Base-by-base conservation (phyloP, 1,139 yeast genomes). In the Candida pseudocylindracea region DNA sequence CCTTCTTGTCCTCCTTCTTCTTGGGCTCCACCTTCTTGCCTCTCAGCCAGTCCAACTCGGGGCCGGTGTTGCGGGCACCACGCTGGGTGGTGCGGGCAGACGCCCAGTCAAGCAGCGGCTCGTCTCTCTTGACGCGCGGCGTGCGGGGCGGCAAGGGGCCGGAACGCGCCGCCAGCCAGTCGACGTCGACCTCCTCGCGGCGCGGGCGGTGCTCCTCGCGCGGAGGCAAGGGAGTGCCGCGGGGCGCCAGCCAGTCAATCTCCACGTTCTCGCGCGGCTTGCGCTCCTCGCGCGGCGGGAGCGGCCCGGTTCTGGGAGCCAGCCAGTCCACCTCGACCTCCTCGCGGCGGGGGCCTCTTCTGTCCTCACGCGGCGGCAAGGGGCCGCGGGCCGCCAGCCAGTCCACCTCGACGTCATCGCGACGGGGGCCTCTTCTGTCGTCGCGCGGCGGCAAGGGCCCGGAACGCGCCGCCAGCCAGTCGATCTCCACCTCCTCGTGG, bases 181-280 rank as follows among this genome's bases (percentile, higher is more conserved):
- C 78, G 31, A 61, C 41, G n/a, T 63, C 58, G 33, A 60, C 57
- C 38, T 60, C 66, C 38, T 48, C 45, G 42, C 47, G 52, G 33
- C 55, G 52, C 37, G 49, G 46, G 35, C 50, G 45, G 46, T 51
- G 34, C 39, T 34, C 49, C 44, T 10, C 24, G 27, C 20, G 20
- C 41, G 56, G 56, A 26, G 63, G 57, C 42, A 57, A 48, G 10
- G 50, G 42, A 9, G 45, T 47, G 29, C 43, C 44, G 34, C 76
- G 60, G 25, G 71, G 69, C 10, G 59, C 45, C 39, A 69, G 59
- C 80, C 80, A 73, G 45, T 72, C 78, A 31, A 61, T 41, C n/a
- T 63, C 58, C 33, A 60, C 57, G 38, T 60, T 66, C 38, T 48
- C 45, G 42, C 47, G 52, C 6, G 20, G 20, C 20, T 15, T 15